Evolutionary conservation across 2,329 filamentous ascomycete genomes (phyloP), one percentile per base, ranked within the genome.

Genomic region (Penicillium sp.): DNA sequence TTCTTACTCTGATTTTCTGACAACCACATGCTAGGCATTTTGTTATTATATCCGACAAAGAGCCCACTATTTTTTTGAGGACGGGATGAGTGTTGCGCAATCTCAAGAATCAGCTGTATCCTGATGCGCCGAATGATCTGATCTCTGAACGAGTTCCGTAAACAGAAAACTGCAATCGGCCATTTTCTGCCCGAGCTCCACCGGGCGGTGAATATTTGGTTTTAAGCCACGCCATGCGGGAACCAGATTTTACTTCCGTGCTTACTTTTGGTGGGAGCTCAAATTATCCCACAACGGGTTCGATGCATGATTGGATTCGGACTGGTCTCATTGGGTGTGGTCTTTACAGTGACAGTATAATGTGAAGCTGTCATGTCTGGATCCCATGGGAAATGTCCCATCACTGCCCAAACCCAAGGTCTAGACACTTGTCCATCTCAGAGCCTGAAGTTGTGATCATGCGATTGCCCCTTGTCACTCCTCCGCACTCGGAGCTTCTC

Each of bases 1-100:
- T 9, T 28, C 86, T 65, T 79, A 95, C 91, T 97, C 73, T 97
- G 91, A 67, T 86, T 82, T 74, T 97, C 91, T 62, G 90, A 88
- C 65, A 97, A 80, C 91, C 91, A 97, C 87, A 95, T 94, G 52
- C 88, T 86, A 65, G 86, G 86, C 86, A 90, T 88, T 45, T 70
- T 80, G 65, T 8, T 11, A n/a, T 6, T 18, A 25, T 43, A 18
- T 33, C 13, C 24, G 41, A 38, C 6, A 27, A 28, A 3, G 6
- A 4, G 3, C 2, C 6, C 28, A 2, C 12, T 9, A 29, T 8
- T 8, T 25, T 9, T 5, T 35, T 9, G 13, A 1, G 8, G 32
- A 12, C 24, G n/a, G 27, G 6, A 41, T 13, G 13, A 25, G n/a
- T 24, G 11, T 27, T 25, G 24, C 12, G 12, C 18, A 47, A 46